A percentile compares a stretch with the other conserved stretches of the same genome.
These are phyloP conservation scores for Thalassiosira mediterranea DNA, from an alignment of 352 stramenopile species.

Conservation along the genomic window DNA sequence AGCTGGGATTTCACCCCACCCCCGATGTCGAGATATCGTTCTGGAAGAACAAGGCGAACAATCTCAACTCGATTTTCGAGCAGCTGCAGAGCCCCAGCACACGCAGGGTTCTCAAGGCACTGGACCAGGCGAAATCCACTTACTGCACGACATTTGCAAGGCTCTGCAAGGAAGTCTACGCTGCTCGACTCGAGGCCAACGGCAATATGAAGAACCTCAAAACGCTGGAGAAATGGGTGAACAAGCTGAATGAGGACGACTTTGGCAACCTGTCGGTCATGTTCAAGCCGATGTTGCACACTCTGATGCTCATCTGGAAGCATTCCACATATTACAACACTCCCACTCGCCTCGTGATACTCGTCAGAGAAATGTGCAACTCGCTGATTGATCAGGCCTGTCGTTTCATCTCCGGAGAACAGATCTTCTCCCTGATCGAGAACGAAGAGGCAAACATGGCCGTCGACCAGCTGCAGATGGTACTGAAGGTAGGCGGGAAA, in stretches of 20 bases:
- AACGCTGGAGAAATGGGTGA: constrained; percentile 96
- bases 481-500: constrained; percentile 88
- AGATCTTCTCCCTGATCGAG: constrained; percentile 96
- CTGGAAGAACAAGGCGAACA: constrained; percentile 96
- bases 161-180: constrained; percentile 97
- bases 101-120: constrained; percentile 91
- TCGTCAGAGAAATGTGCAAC: constrained; percentile 98
- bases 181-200: constrained; percentile 94
- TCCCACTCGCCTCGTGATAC: constrained; percentile 92
- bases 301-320: constrained; percentile 98
- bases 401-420: constrained; percentile 80
- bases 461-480: constrained; percentile 91
- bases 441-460: constrained; percentile 93
- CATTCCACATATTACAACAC: constrained; percentile 99
- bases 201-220: constrained; percentile 98
- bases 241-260: constrained; percentile 92
- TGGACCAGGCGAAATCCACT: constrained; percentile 95
- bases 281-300: constrained; percentile 98
- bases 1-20: constrained; percentile 95
- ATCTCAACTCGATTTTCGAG: constrained; percentile 95
- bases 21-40: constrained; percentile 97
- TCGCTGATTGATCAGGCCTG: constrained; percentile 92
- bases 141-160: constrained; percentile 93
- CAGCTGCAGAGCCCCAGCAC: constrained; percentile 91
- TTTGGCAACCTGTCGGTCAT: constrained; percentile 89